Conservation (phyloP, 345 rosid genomes). For the Salix arbutifolia region DNA sequence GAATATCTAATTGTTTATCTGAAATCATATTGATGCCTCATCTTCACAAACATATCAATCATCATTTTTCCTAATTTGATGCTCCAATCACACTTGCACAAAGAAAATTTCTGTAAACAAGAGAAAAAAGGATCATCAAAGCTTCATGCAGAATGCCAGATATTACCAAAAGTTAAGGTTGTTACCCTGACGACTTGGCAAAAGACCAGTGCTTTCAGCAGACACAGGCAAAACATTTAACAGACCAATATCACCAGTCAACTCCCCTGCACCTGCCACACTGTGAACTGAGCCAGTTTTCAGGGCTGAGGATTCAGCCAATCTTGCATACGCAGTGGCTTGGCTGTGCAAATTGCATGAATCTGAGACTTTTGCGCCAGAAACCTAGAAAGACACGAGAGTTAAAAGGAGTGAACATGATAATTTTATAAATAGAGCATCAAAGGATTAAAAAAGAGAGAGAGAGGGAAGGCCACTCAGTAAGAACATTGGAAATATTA, state of each 20-base stretch:
- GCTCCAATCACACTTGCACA: too few species aligned
- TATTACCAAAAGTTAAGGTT: background rate
- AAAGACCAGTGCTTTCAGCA: constrained; percentile 76
- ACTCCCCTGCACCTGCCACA: constrained; percentile 23
- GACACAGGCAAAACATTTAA: constrained; percentile 68
- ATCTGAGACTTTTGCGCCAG: constrained; percentile 28
- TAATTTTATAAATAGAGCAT: background rate
- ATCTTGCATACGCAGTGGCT: constrained; percentile 57
- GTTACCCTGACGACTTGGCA: constrained; percentile 58
- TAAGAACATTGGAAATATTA: constrained; percentile 40
- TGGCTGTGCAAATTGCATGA: constrained; percentile 54
- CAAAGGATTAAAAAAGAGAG: too few species aligned
- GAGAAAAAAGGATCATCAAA: background rate
- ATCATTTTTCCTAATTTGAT: too few species aligned
- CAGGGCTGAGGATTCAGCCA: constrained; percentile 48
- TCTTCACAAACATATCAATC: too few species aligned
- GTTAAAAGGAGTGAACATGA: background rate
- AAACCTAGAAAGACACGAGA: constrained; percentile 18
- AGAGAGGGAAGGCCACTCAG: background rate
- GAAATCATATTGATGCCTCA: too few species aligned
- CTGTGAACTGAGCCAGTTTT: constrained; percentile 26
- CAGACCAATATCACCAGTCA: constrained; percentile 28
- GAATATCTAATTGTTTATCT: too few species aligned
- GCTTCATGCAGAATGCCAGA: background rate
- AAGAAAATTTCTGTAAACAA: too few species aligned